Evolutionary conservation across 345 rosid species (phyloP).

Genomic region (Brassica nigra): DNA sequence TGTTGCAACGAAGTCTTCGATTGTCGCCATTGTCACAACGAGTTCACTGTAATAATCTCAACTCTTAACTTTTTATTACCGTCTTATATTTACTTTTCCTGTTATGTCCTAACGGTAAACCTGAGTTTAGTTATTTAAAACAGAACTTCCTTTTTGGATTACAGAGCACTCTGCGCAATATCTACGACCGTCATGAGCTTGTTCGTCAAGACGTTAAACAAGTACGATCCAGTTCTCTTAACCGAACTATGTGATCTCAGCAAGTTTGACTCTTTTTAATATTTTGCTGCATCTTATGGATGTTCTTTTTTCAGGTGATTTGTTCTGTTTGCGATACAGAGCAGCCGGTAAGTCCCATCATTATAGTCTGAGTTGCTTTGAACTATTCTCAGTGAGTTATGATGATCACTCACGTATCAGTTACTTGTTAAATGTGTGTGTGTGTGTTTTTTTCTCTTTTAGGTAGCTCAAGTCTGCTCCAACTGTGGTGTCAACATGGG

Average conservation of each 20-base stretch:
- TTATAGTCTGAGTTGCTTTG: slow-evolving; percentile 12
- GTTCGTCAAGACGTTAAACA: slow-evolving; percentile 78
- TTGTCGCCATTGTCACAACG: slow-evolving; percentile 98
- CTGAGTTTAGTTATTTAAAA: neutral
- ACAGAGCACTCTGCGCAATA: slow-evolving; percentile 65
- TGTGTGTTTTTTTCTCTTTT: neutral
- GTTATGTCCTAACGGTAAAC: neutral
- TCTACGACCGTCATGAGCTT: slow-evolving; percentile 69
- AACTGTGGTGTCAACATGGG: slow-evolving; percentile 99
- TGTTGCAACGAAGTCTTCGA: slow-evolving; percentile 89
- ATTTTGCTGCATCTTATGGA: neutral
- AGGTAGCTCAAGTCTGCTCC: slow-evolving; percentile 78
- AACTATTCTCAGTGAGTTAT: neutral
- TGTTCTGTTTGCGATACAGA: slow-evolving; percentile 95
- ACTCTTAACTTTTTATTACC: neutral
- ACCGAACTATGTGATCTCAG: neutral
- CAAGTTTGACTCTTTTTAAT: slow-evolving; percentile 4
- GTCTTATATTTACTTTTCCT: neutral
- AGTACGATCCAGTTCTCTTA: slow-evolving; percentile 42
- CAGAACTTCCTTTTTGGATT: neutral
- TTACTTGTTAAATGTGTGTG: slow-evolving; percentile 8
- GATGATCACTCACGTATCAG: neutral
- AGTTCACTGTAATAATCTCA: slow-evolving; percentile 51
- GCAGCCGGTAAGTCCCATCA: slow-evolving; percentile 69
- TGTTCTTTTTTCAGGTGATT: slow-evolving; percentile 57